Evolutionary conservation across 768 basidiomycete species (phyloP).

Genomic region (Tulasnella sp.): DNA sequence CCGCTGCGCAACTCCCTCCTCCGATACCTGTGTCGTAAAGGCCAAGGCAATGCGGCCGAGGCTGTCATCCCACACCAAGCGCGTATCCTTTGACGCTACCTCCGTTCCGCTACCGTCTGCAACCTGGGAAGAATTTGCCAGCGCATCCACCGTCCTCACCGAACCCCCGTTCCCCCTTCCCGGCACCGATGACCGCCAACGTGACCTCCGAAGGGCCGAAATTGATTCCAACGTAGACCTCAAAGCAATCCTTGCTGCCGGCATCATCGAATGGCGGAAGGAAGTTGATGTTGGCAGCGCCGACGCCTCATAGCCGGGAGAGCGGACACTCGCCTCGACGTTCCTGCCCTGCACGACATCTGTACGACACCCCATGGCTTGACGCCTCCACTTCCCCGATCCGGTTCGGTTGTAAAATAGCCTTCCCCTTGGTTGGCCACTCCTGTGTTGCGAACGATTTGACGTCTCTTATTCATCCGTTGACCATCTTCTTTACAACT

Average conservation of each 20-base stretch:
- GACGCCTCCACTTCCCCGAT: too few species aligned
- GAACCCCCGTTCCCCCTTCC: neutral
- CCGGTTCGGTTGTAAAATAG: too few species aligned
- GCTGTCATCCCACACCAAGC: conserved; percentile 5
- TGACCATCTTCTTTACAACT: too few species aligned
- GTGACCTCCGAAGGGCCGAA: neutral
- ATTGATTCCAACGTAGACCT: conserved; percentile 11
- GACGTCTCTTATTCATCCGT: too few species aligned
- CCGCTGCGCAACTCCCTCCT: too few species aligned
- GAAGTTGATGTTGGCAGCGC: neutral
- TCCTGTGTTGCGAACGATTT: too few species aligned
- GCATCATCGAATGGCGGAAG: conserved; percentile 13
- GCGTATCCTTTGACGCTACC: conserved; percentile 14
- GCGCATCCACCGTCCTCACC: neutral
- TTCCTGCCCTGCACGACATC: too few species aligned
- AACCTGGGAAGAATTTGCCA: conserved; percentile 1
- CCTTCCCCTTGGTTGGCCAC: too few species aligned
- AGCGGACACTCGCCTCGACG: too few species aligned
- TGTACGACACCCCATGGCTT: too few species aligned
- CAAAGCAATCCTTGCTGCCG: conserved; percentile 7
- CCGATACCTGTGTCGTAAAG: neutral
- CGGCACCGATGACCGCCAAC: neutral
- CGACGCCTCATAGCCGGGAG: too few species aligned
- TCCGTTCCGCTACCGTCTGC: neutral
- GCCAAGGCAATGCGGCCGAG: neutral